Evolutionary conservation across 805 yeast genomes (phyloP).

Genomic region (Candida xiaguanensis): DNA sequence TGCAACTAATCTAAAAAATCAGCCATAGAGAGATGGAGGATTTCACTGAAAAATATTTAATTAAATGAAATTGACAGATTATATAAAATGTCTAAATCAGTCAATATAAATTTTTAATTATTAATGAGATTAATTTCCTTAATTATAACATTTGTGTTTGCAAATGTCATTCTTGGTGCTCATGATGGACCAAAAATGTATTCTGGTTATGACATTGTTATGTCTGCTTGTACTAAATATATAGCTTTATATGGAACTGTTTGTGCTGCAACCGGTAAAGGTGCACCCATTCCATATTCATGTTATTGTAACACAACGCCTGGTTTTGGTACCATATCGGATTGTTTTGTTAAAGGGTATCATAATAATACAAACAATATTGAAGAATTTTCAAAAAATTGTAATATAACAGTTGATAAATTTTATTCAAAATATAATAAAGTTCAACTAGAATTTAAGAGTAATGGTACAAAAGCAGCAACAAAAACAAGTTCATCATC

Average conservation of each 20-base stretch:
- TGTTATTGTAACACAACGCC: constrained; percentile 16
- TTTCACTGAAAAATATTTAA: neutral
- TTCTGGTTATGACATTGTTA: constrained; percentile 11
- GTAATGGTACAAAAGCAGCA: constrained; percentile 1
- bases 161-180: neutral
- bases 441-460: constrained; percentile 8
- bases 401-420: constrained; percentile 12
- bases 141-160: neutral
- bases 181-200: constrained; percentile 8
- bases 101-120: too few relatives aligned
- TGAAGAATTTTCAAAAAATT: constrained; percentile 12
- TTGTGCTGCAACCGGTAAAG: constrained; percentile 12
- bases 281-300: neutral
- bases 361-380: constrained; percentile 14
- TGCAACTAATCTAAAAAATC: constrained; percentile 4
- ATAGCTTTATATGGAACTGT: constrained; percentile 13
- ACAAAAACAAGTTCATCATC: neutral
- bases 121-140: constrained; percentile 2
- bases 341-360: constrained; percentile 20
- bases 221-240: constrained; percentile 12
- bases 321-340: constrained; percentile 19
- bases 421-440: constrained; percentile 14
- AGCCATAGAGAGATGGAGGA: constrained; percentile 2
- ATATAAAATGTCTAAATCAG: neutral
- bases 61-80: neutral